Percentiles rank a stretch among this genome's conserved stretches.
phyloP scores from a whole-genome alignment of 805 yeast genomes.

The Teunomyces gatunensis region DNA sequence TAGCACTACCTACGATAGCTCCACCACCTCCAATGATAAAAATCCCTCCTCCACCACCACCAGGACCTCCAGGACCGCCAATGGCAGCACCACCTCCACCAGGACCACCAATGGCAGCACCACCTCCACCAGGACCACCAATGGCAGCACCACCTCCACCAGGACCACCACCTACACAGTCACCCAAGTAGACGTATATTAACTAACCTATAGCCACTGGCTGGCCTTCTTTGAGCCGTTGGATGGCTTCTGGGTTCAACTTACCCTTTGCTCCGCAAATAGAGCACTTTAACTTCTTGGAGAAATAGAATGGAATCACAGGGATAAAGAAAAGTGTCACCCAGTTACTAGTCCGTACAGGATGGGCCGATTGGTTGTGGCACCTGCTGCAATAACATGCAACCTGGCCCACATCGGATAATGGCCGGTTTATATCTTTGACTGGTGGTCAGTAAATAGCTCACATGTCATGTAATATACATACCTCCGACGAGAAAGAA shows the following conservation, averaged over 20 bases:
- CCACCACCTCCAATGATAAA: slow-evolving; percentile 10
- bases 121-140: slow-evolving; percentile 20
- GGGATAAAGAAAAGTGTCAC: slow-evolving; percentile 56
- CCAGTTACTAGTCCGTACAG: slow-evolving; percentile 52
- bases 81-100: slow-evolving; percentile 17
- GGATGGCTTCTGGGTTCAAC: slow-evolving; percentile 20
- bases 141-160: slow-evolving; percentile 17
- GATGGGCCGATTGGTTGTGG: slow-evolving; percentile 53
- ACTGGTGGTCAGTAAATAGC: slow-evolving; percentile 18
- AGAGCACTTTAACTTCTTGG: slow-evolving; percentile 49
- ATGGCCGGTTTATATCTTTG: slow-evolving; percentile 33
- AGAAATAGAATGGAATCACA: slow-evolving; percentile 50
- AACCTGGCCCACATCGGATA: slow-evolving; percentile 29
- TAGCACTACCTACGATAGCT: slow-evolving; percentile 21
- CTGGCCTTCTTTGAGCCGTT: slow-evolving; percentile 28
- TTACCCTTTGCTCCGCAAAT: slow-evolving; percentile 47
- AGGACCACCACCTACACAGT: slow-evolving; percentile 10
- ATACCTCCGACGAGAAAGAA: slow-evolving; percentile 35
- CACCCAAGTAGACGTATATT: slow-evolving; percentile 15
- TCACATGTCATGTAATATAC: slow-evolving; percentile 11
- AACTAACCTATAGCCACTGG: slow-evolving; percentile 28
- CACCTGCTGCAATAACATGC: slow-evolving; percentile 54
- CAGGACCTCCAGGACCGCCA: slow-evolving; percentile 16
- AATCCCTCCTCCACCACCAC: slow-evolving; percentile 21
- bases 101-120: too few relatives aligned